These are phyloP conservation scores for Boletellus emodensis DNA, from an alignment of 768 basidiomycete species.

Conservation along the genomic window DNA sequence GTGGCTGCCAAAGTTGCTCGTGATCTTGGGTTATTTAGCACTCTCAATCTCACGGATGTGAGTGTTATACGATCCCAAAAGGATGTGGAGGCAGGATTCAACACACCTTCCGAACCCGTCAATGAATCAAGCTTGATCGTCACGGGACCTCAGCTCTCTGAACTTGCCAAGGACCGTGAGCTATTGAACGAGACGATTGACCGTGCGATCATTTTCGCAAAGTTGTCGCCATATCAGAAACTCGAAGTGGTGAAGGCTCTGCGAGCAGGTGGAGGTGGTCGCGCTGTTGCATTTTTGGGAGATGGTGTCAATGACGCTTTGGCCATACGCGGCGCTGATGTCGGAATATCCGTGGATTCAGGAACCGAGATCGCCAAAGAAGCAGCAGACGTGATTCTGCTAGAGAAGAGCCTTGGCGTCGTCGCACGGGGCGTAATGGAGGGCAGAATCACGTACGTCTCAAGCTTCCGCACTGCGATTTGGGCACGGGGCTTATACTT, in stretches of 20 bases:
- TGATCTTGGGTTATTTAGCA: conserved; percentile 31
- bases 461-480: not conserved
- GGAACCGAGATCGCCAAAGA: conserved; percentile 36
- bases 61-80: conserved; percentile 9
- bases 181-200: conserved; percentile 27
- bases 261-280: conserved; percentile 21
- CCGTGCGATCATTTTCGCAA: conserved; percentile 30
- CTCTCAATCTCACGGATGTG: conserved; percentile 13
- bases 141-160: conserved; percentile 26
- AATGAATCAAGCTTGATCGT: conserved; percentile 25
- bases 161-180: conserved; percentile 27
- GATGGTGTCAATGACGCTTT: conserved; percentile 32
- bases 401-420: conserved; percentile 35
- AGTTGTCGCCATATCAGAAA: conserved; percentile 32
- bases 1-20: conserved; percentile 37
- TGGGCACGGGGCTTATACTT: conserved; percentile 6
- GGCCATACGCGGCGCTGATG: conserved; percentile 31
- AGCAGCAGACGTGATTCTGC: conserved; percentile 34
- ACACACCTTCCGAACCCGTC: conserved; percentile 2
- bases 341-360: conserved; percentile 33
- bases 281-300: conserved; percentile 31
- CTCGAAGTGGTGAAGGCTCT: conserved; percentile 32
- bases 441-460: conserved; percentile 31
- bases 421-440: conserved; percentile 32
- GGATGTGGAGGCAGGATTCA: conserved; percentile 24